Conservation (phyloP, 2,329 filamentous ascomycete species). For the Zarea fungicola region DNA sequence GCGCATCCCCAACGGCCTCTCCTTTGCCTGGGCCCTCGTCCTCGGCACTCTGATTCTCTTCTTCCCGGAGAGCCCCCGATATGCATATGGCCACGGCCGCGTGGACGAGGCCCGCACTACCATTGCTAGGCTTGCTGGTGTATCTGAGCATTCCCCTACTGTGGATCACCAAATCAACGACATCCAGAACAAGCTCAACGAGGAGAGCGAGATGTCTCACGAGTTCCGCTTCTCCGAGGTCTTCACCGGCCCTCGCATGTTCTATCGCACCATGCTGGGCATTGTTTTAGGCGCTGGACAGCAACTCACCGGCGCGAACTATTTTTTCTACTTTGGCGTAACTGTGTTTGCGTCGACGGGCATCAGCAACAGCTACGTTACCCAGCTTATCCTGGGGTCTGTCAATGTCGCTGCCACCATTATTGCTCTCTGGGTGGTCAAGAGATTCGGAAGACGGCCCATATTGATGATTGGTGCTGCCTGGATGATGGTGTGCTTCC, state of each 20-base stretch:
- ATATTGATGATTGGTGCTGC: constrained; percentile 58
- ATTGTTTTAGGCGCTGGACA: constrained; percentile 60
- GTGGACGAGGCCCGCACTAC: constrained; percentile 43
- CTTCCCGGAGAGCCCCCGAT: constrained; percentile 52
- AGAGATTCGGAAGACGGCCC: constrained; percentile 58
- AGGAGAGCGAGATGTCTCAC: constrained; percentile 40
- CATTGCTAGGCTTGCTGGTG: constrained; percentile 42
- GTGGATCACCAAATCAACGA: constrained; percentile 47
- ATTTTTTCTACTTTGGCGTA: constrained; percentile 62
- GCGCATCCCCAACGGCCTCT: constrained; percentile 57
- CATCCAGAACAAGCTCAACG: constrained; percentile 45
- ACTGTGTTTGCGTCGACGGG: constrained; percentile 63
- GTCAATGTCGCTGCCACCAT: constrained; percentile 66
- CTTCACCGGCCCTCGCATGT: constrained; percentile 62
- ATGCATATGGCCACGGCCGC: constrained; percentile 41
- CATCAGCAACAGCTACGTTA: constrained; percentile 59
- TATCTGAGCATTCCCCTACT: constrained; percentile 31
- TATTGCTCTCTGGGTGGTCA: constrained; percentile 58
- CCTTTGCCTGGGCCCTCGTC: constrained; percentile 49
- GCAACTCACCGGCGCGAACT: constrained; percentile 64
- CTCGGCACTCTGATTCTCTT: constrained; percentile 46
- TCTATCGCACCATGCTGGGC: constrained; percentile 58
- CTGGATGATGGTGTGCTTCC: constrained; percentile 53
- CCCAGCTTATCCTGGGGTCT: constrained; percentile 61
- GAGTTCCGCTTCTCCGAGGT: constrained; percentile 52